Evolutionary conservation across 805 yeast genomes (phyloP), one percentile per base, ranked within the genome.

Genomic region (Ogataea nonfermentans): DNA sequence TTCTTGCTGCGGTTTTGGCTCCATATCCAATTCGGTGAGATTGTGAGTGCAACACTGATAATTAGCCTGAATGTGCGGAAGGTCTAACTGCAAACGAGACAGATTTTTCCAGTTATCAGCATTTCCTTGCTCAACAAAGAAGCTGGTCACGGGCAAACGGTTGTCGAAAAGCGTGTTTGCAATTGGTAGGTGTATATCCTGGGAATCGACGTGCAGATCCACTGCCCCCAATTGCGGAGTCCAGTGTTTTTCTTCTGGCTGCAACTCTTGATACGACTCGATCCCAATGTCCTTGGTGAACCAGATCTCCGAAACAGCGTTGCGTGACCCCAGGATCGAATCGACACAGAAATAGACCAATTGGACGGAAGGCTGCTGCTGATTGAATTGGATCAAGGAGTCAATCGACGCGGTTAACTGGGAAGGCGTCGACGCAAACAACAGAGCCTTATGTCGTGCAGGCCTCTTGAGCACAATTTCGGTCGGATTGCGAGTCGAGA

Each of bases 291-390:
- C 20, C 3, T 32, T 27, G n/a, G 48, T 44, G 3, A 53, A 43
- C 62, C 65, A 61, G 3, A 59, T 26, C 39, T 59, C 59, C 4
- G 62, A 49, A 7, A 54, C 32, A 3, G 53, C 60, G 40, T 60
- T 43, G 22, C 60, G 39, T 1, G 47, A 48, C 6, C 46, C 45
- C 12, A 51, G 36, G 4, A 62, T 49, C 1, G 62, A 47, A 32
- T 62, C 67, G 12, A 55, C 53, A 38, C 64, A 57, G 1, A 51
- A 50, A 14, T 46, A 51, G 6, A 55, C 35, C 0, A 56, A 32
- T 22, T 56, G 57, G 2, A 47, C 10, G 4, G 43, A 19, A 8
- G 52, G 52, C 11, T 38, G 17, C 6, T 17, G 6, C 10, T 28
- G 30, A 20, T 44, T 39, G 20, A 51, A 28, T 1, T 39, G 35